A percentile compares a stretch with the other conserved stretches of the same genome.
Evolutionary conservation across 331 rosid species (phyloP).

Genomic region (Pyrus hybrid): DNA sequence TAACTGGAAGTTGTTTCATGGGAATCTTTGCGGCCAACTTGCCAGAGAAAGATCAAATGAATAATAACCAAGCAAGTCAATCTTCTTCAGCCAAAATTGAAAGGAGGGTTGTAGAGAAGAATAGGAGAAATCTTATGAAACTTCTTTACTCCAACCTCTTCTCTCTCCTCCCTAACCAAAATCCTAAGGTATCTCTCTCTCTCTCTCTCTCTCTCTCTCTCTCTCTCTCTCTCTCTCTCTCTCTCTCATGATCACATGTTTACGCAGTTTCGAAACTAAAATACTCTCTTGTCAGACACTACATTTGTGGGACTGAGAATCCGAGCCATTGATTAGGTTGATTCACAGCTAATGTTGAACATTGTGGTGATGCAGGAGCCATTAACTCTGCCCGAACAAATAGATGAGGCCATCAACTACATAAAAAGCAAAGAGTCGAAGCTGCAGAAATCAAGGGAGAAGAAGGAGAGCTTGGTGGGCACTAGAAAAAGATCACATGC

Average conservation of each 20-base stretch:
- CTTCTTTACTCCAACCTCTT: conserved; percentile 57
- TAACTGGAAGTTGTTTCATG: not conserved
- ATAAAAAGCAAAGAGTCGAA: conserved; percentile 41
- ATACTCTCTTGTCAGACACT: too few species aligned
- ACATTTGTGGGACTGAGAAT: not conserved
- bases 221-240: not conserved
- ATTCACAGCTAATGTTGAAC: not conserved
- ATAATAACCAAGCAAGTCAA: conserved; percentile 4
- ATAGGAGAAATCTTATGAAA: conserved; percentile 84
- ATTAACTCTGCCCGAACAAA: conserved; percentile 42
- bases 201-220: not conserved
- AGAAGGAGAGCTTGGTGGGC: conserved; percentile 29
- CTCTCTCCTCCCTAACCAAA: conserved; percentile 55
- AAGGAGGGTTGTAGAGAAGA: conserved; percentile 61
- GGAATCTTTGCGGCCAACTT: not conserved
- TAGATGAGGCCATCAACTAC: conserved; percentile 56
- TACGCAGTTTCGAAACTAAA: too few species aligned
- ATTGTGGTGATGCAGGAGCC: conserved; percentile 23
- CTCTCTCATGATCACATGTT: not conserved
- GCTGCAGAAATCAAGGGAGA: conserved; percentile 27
- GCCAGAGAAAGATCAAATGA: conserved; percentile 10
- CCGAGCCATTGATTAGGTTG: not conserved
- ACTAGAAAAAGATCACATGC: conserved; percentile 24
- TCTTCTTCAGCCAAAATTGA: conserved; percentile 38
- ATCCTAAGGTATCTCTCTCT: conserved; percentile 35